A percentile compares a stretch with the other conserved stretches of the same genome.
These are phyloP conservation scores for Antrodiella citrinella DNA, from an alignment of 768 basidiomycete species.

Conservation along the genomic window DNA sequence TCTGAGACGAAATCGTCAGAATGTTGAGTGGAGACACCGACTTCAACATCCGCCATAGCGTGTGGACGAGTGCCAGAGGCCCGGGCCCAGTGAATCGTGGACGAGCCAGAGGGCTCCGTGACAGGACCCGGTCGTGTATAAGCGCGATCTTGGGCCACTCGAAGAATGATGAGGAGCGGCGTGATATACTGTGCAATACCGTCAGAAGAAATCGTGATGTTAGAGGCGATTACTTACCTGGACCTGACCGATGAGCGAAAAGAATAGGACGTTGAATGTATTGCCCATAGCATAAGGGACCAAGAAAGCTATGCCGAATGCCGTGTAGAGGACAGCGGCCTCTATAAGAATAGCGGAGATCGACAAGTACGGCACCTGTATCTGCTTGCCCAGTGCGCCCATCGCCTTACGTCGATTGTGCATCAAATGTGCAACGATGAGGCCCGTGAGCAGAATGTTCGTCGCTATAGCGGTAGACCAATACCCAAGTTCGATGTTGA, in stretches of 20 bases:
- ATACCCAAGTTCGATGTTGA: not conserved
- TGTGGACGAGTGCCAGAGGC: not conserved
- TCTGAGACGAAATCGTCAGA: not conserved
- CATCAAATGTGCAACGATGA: slow-evolving; percentile 18
- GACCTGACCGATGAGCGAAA: slow-evolving; percentile 16
- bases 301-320: slow-evolving; percentile 17
- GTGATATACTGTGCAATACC: slow-evolving; percentile 11
- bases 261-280: slow-evolving; percentile 13
- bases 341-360: slow-evolving; percentile 23
- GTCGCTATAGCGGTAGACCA: slow-evolving; percentile 6
- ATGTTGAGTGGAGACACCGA: not conserved
- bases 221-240: slow-evolving; percentile 9
- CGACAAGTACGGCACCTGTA: slow-evolving; percentile 9
- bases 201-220: not conserved
- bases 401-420: slow-evolving; percentile 10
- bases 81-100: not conserved
- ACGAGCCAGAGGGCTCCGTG: not conserved
- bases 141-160: slow-evolving; percentile 15
- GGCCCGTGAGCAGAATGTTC: slow-evolving; percentile 19
- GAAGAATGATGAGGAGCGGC: slow-evolving; percentile 18
- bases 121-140: not conserved
- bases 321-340: slow-evolving; percentile 16
- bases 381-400: slow-evolving; percentile 4
- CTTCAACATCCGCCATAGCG: too few relatives aligned
- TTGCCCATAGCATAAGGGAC: slow-evolving; percentile 14